phyloP scores from a whole-genome alignment of 2,329 filamentous ascomycete genomes.

The Venturia asperata region DNA sequence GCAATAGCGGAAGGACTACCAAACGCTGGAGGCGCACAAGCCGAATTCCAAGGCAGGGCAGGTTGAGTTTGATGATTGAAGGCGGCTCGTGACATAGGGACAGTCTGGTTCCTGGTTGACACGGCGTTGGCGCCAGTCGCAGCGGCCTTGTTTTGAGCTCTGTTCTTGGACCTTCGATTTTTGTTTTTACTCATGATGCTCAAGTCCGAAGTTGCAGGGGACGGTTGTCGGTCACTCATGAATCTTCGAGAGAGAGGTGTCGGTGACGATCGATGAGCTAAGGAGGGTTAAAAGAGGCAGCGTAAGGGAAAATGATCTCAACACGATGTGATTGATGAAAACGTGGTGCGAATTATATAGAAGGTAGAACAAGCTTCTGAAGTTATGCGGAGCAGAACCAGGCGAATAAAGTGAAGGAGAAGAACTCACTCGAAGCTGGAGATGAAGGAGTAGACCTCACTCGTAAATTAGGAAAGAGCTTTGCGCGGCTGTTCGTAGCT shows the following conservation, averaged over 20 bases:
- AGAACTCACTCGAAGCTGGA: conserved; percentile 5
- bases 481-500: conserved; percentile 32
- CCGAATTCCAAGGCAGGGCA: not conserved
- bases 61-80: not conserved
- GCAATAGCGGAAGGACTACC: not conserved
- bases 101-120: not conserved
- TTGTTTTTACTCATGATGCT: conserved; percentile 6
- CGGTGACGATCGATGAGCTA: not conserved
- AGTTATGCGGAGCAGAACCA: not conserved
- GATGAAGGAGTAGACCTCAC: not conserved
- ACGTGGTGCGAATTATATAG: not conserved
- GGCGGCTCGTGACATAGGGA: not conserved
- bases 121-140: conserved; percentile 2
- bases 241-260: not conserved
- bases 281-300: too few species aligned
- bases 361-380: not conserved
- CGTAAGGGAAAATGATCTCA: too few species aligned
- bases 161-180: not conserved
- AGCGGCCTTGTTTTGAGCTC: not conserved
- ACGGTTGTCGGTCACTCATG: not conserved
- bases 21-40: not conserved
- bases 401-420: not conserved
- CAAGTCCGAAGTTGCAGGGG: not conserved
- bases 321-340: not conserved
- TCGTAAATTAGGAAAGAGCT: conserved; percentile 13